Percentiles rank a stretch among this genome's conserved stretches.
Conservation (phyloP, 148 eudicot genomes). For the Rhododendron griersonianum region DNA sequence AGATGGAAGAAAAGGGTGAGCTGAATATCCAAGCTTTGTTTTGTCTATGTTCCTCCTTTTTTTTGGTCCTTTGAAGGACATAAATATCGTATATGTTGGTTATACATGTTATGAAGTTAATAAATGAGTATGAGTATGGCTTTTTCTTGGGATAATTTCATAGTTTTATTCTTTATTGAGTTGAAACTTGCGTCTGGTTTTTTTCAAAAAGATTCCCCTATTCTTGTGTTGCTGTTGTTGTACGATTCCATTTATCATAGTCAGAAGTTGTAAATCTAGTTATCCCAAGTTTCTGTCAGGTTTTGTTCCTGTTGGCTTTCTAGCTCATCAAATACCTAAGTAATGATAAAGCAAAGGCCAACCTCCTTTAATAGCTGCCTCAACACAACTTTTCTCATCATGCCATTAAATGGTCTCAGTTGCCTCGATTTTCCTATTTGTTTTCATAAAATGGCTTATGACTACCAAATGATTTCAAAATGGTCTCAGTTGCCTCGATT, state of each 20-base stretch:
- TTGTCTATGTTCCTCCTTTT: background rate
- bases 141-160: background rate
- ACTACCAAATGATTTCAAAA: background rate
- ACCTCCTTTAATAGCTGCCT: background rate
- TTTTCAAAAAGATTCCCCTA: background rate
- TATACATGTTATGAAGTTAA: background rate
- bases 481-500: background rate
- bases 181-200: background rate
- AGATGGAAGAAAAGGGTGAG: slow-evolving; percentile 97
- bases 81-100: background rate
- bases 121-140: background rate
- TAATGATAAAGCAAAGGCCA: background rate
- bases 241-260: background rate
- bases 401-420: background rate
- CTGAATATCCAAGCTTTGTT: background rate
- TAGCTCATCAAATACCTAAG: background rate
- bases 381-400: background rate
- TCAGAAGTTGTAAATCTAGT: background rate
- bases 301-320: background rate
- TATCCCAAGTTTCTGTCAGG: background rate
- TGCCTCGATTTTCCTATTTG: background rate
- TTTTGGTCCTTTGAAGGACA: background rate
- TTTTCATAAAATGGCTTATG: background rate
- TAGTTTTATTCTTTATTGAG: background rate
- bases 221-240: background rate